Base-by-base conservation (phyloP, 345 rosid species). In the Linum usitatissimum region DNA sequence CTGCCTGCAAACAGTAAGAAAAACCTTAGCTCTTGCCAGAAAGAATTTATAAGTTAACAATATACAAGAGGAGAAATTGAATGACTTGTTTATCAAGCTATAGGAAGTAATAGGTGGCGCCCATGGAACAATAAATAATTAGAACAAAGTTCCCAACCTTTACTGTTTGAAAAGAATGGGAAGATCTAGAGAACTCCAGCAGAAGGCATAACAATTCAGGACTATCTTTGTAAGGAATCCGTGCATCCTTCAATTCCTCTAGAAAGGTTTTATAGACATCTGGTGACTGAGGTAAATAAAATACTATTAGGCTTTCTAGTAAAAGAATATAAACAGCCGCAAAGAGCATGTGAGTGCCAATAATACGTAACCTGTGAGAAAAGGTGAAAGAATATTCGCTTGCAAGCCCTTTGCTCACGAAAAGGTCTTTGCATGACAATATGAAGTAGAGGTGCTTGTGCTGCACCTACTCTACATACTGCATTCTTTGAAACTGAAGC, bases 341-440 rank as follows among this genome's bases (percentile, higher is more conserved):
- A 72, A 64, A 66, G 53, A 53, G 7, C 31, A 39, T 51, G 23
- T 45, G 18, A 2, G 6, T 6, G 39, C 36, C 31, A 57, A 42
- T 28, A 28, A 23, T 57, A 56, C 53, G 54, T 62, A 70, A 93
- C 99, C 99, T 90, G 83, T 59, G 84, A 80, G 78, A 90, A 90
- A 68, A 93, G 79, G 70, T 74, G 82, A 59, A 84, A 86, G 78
- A 93, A 71, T 38, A 64, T 60, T 73, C 70, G 71, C 69, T 62
- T 93, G 88, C 84, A 90, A 30, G 96, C 90, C 58, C 99, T 83
- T 61, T 40, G 69, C 83, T 83, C 84, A 6, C 86, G 82, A 54
- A 84, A 80, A 53, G 96, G 78, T 70, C 82, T 76, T 65, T 77
- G 83, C 88, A 83, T 83, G 48, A 90, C 78, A 45, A 76, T 71